Evolutionary conservation across 371 early-diverging fungal genomes (phyloP).

Genomic region (Mucor lusitanicus): DNA sequence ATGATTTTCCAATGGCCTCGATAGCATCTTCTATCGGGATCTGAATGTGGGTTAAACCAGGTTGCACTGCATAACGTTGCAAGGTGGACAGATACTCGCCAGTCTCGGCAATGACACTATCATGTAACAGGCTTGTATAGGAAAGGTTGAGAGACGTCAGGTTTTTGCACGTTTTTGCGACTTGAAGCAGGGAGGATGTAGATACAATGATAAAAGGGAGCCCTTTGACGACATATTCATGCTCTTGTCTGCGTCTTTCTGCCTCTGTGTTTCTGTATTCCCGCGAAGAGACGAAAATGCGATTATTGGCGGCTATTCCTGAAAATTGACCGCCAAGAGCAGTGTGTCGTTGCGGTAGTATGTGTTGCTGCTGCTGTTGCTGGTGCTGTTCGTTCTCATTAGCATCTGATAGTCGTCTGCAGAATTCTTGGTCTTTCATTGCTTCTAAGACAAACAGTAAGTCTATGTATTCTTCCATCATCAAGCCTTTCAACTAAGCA

Average conservation of each 20-base stretch:
- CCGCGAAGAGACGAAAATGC: neutral
- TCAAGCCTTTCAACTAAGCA: neutral
- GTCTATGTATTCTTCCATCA: neutral
- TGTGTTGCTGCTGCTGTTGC: slow-evolving; percentile 2
- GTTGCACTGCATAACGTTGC: slow-evolving; percentile 53
- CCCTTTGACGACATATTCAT: slow-evolving; percentile 14
- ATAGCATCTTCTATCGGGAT: slow-evolving; percentile 49
- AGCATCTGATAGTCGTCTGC: slow-evolving; percentile 14
- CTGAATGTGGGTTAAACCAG: slow-evolving; percentile 54
- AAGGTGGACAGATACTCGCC: slow-evolving; percentile 62
- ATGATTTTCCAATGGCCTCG: slow-evolving; percentile 46
- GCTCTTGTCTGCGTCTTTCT: slow-evolving; percentile 2
- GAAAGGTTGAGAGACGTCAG: slow-evolving; percentile 55
- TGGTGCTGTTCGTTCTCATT: slow-evolving; percentile 1
- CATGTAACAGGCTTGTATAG: slow-evolving; percentile 46
- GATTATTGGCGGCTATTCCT: neutral
- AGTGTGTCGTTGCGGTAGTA: neutral
- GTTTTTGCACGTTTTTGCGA: slow-evolving; percentile 52
- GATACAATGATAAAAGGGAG: slow-evolving; percentile 45
- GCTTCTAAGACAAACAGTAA: slow-evolving; percentile 6
- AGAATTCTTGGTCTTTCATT: slow-evolving; percentile 29
- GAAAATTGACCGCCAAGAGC: neutral
- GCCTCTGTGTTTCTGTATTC: neutral
- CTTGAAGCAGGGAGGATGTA: slow-evolving; percentile 58
- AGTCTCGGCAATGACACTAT: slow-evolving; percentile 57